phyloP scores from a whole-genome alignment of 2,329 filamentous ascomycete species.

The Sphaerostilbella broomeana region DNA sequence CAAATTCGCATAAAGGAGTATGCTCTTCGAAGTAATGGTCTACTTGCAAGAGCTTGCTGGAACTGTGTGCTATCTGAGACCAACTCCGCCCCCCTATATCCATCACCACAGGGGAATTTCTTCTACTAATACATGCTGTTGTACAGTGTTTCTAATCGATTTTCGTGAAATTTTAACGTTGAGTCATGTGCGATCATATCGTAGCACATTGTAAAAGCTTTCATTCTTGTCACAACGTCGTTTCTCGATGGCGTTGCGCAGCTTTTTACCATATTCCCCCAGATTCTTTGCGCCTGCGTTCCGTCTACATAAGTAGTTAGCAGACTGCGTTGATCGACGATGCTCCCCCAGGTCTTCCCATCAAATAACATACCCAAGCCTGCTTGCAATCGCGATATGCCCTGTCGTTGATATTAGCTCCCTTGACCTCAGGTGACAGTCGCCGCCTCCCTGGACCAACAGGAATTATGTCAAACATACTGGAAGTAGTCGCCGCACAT shows the following conservation, averaged over 20 bases:
- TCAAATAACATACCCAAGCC: slow-evolving; percentile 62
- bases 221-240: background rate
- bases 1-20: no score
- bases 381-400: slow-evolving; percentile 95
- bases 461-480: slow-evolving; percentile 44
- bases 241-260: background rate
- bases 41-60: no score
- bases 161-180: background rate
- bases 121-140: background rate
- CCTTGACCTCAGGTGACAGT: background rate
- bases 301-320: slow-evolving; percentile 14
- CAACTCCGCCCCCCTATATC: no score
- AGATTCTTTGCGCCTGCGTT: slow-evolving; percentile 18
- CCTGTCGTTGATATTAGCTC: slow-evolving; percentile 40
- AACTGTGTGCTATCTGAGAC: no score
- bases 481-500: slow-evolving; percentile 96
- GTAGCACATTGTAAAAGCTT: no score
- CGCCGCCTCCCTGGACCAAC: background rate
- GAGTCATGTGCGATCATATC: no score
- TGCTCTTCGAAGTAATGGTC: no score
- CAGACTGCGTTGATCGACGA: background rate
- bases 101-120: no score
- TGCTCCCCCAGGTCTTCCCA: no score
- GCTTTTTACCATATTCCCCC: slow-evolving; percentile 15
- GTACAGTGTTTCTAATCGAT: background rate